Percentiles rank a stretch among this genome's conserved stretches.
Evolutionary conservation across 2,329 filamentous ascomycete species (phyloP).

Genomic region (Trichoderma cornu-damae): DNA sequence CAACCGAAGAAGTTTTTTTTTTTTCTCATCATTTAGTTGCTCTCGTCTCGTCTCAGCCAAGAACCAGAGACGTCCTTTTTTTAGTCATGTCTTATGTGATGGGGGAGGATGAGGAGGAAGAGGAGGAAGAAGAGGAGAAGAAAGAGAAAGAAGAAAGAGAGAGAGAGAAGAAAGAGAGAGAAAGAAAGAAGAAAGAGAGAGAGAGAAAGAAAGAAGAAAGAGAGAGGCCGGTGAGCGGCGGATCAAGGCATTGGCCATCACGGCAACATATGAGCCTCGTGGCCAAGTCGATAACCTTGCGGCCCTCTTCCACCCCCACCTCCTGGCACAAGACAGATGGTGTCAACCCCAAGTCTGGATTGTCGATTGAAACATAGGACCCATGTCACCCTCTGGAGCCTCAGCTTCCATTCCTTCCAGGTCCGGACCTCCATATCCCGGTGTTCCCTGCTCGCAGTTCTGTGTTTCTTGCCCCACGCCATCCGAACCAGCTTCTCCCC

Average conservation of each 20-base stretch:
- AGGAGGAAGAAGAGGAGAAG: no score
- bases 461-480: slow-evolving; percentile 5
- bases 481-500: background rate
- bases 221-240: background rate
- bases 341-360: slow-evolving; percentile 9
- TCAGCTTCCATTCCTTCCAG: background rate
- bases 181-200: no score
- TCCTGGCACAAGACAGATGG: slow-evolving; percentile 9
- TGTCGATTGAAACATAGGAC: slow-evolving; percentile 8
- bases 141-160: background rate
- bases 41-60: background rate
- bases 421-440: slow-evolving; percentile 10
- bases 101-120: no score
- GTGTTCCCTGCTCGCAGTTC: background rate
- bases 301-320: background rate
- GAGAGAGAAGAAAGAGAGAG: no score
- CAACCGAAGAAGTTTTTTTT: no score
- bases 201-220: no score
- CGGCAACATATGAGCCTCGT: background rate
- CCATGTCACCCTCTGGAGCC: background rate
- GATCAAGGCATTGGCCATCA: background rate
- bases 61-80: background rate
- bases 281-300: background rate
- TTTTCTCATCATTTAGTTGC: background rate
- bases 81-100: background rate